Percentiles rank a stretch among this genome's conserved stretches.
Conservation (phyloP, 2,329 filamentous ascomycete species). For the Phaeomoniella chlamydospora region DNA sequence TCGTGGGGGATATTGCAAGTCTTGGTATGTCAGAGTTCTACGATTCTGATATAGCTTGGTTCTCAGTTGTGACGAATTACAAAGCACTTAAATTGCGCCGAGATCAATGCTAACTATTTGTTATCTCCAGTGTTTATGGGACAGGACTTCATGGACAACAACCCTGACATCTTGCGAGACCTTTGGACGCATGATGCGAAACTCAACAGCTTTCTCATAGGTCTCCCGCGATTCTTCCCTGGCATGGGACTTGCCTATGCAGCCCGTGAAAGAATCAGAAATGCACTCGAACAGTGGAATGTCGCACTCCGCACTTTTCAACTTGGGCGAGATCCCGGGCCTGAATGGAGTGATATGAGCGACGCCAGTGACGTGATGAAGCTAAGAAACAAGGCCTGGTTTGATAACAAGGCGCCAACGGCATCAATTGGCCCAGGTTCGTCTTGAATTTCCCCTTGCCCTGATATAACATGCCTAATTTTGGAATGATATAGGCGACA, state of each 20-base stretch:
- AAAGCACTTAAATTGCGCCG: too few relatives aligned
- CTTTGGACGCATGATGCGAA: slow-evolving; percentile 40
- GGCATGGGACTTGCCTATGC: slow-evolving; percentile 32
- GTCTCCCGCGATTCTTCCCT: slow-evolving; percentile 41
- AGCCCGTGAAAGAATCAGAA: slow-evolving; percentile 25
- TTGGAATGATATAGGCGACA: slow-evolving; percentile 23
- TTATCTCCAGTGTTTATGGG: slow-evolving; percentile 35
- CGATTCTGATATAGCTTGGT: too few relatives aligned
- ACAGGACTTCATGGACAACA: slow-evolving; percentile 33
- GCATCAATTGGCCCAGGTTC: slow-evolving; percentile 14
- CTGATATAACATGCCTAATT: too few relatives aligned
- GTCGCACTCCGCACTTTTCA: slow-evolving; percentile 26
- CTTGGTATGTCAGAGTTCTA: not conserved
- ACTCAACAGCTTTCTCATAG: slow-evolving; percentile 38
- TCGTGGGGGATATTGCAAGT: slow-evolving; percentile 34
- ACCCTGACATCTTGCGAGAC: slow-evolving; percentile 37
- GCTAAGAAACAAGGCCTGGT: slow-evolving; percentile 24
- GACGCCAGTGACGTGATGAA: slow-evolving; percentile 32
- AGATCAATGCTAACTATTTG: slow-evolving; percentile 11
- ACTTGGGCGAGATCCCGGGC: slow-evolving; percentile 25
- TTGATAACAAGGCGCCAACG: slow-evolving; percentile 10
- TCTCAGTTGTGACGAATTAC: too few relatives aligned
- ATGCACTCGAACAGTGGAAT: slow-evolving; percentile 26
- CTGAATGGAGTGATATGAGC: slow-evolving; percentile 31
- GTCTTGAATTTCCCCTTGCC: slow-evolving; percentile 18